These are phyloP conservation scores for Mycena rebaudengoi DNA, from an alignment of 768 basidiomycete species.

Conservation along the genomic window DNA sequence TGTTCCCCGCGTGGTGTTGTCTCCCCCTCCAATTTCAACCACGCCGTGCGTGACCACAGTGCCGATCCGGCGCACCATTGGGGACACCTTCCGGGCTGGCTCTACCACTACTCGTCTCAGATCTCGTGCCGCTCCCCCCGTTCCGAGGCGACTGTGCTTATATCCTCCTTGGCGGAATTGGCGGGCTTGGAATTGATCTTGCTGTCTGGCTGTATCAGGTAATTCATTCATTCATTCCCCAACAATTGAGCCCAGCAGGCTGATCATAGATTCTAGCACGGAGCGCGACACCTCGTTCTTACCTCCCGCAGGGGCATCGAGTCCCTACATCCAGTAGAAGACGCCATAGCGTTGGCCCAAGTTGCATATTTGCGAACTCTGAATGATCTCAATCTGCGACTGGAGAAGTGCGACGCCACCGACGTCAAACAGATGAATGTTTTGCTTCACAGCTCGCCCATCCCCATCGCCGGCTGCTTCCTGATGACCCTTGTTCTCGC, in stretches of 20 bases:
- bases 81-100: not conserved
- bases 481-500: slow-evolving; percentile 2
- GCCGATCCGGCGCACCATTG: no score
- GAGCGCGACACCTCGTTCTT: slow-evolving; percentile 4
- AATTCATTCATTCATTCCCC: not conserved
- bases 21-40: not conserved
- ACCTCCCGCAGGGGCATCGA: slow-evolving; percentile 1
- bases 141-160: slow-evolving; percentile 1
- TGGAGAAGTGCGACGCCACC: slow-evolving; percentile 1
- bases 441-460: not conserved
- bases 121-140: not conserved
- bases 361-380: not conserved
- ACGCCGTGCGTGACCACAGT: no score
- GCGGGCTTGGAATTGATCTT: slow-evolving; percentile 7
- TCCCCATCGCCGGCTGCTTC: slow-evolving; percentile 2
- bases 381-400: not conserved
- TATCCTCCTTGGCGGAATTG: slow-evolving; percentile 6
- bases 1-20: not conserved
- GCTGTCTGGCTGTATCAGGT: slow-evolving; percentile 13
- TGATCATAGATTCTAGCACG: not conserved
- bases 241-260: not conserved
- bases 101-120: no score
- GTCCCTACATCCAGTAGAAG: not conserved
- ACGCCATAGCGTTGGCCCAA: not conserved
- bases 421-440: not conserved